Evolutionary conservation across 352 stramenopile genomes (phyloP), one percentile per base, ranked within the genome.

Genomic region (Blastocystis sp.): DNA sequence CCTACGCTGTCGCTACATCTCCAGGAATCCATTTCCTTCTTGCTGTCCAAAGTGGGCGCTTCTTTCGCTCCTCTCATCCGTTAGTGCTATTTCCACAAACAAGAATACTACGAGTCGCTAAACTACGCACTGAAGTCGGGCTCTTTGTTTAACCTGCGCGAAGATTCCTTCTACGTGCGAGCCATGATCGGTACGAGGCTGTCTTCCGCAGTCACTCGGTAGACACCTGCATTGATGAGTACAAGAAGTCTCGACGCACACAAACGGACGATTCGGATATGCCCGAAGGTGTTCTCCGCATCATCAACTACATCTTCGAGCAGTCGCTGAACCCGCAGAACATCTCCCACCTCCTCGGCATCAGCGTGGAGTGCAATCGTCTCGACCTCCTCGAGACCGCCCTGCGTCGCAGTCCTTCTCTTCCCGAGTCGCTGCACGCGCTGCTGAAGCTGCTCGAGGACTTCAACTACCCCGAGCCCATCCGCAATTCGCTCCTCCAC

Each of bases 1-100:
- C n/a, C 9, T 17, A n/a, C 11, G 17, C 6, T 61, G 2, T 79
- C 69, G 21, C 10, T 2, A 3, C 14, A 79, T 42, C 54, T 79
- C 9, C 43, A 10, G 6, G 17, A 62, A n/a, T 79, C 34, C 38
- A 45, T 79, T 64, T 64, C 61, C 52, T 79, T 42, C 40, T 34
- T 79, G 17, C 61, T 79, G n/a, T 79, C 69, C 10, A 79, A 79
- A 45, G 69, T 79, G 1, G 1, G 24, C 6, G 11, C 9, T 59
- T 54, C 10, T 61, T 40, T 64, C 42, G n/a, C 21, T 38, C 7
- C 28, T 61, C 6, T 79, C 34, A 54, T 24, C 21, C 9, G 28
- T 10, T 61, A 79, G 69, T 79, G 69, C 54, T 79, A 79, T 61
- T 79, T 79, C 54, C 69, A 79, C 24, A 79, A 64, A 45, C 69